Evolutionary conservation across 140 eudicot genomes (phyloP), one percentile per base, ranked within the genome.

Genomic region (Bidens hawaiensis): DNA sequence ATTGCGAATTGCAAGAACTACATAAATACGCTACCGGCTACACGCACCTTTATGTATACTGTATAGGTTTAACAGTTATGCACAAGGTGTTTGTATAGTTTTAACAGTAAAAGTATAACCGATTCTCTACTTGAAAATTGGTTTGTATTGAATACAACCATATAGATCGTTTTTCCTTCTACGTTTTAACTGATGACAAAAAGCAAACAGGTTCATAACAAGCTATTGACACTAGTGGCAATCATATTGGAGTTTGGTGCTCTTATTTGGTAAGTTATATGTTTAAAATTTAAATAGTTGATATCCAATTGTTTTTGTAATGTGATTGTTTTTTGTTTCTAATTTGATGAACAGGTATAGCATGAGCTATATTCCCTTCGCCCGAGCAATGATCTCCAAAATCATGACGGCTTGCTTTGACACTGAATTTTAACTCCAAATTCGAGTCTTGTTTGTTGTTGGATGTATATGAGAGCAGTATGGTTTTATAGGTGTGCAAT

Each of bases 321-420:
- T 27, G 40, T 54, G 15, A 54, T 28, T 54, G 15, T 43, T 55
- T 33, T 27, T 42, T 6, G 5, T 12, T 42, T 42, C 16, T 0
- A 30, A 21, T 24, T n/a, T 58, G 62, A 14, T 67, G 69, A 49
- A 45, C 94, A 93, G 96, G 99, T 88, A 93, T 71, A 93, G 99
- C 83, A 74, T 88, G 79, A 93, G 99, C 82, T 93, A 88, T 75
- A 85, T 93, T 60, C 96, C 99, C 11, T 93, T 93, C 52, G 99
- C 96, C 1, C 78, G 99, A 81, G 78, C 96, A 9, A 88, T 93
- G 99, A 82, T 88, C 65, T 80, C 95, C 4, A 88, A 85, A 83
- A 77, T 88, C 73, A 76, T 85, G 94, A 65, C 69, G 21, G 75
- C 94, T 56, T 88, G 96, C 75, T 93, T 93, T 58, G 99, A 93